These are phyloP conservation scores for Diaporthe sp. DNA, from an alignment of 2,329 filamentous ascomycete genomes.

Conservation along the genomic window DNA sequence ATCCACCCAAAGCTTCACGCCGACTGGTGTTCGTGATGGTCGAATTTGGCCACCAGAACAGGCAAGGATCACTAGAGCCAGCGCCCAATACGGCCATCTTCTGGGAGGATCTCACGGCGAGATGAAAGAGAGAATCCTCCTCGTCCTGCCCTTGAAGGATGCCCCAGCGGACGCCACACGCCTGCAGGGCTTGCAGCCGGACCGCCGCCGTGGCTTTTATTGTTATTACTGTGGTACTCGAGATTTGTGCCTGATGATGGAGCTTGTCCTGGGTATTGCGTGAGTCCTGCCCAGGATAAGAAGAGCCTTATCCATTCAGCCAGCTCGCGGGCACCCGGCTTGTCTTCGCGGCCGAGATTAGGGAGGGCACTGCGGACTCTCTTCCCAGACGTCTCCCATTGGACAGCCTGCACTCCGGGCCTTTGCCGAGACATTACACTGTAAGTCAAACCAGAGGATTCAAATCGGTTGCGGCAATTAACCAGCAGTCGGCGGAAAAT, in stretches of 20 bases:
- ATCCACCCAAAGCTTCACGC: slow-evolving; percentile 10
- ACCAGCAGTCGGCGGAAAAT: neutral
- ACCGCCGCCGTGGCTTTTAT: neutral
- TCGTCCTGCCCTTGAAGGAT: neutral
- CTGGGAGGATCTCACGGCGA: neutral
- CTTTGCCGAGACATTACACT: slow-evolving; percentile 13
- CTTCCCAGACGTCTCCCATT: neutral
- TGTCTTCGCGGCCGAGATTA: slow-evolving; percentile 18
- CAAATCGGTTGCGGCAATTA: neutral
- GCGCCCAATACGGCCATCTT: neutral
- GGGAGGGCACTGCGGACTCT: neutral
- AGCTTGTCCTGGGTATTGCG: neutral
- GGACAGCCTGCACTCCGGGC: neutral
- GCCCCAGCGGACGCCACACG: neutral
- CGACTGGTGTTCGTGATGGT: neutral
- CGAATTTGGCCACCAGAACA: neutral
- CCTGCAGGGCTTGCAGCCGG: neutral
- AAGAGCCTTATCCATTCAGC: neutral
- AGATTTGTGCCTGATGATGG: neutral
- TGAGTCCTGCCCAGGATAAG: neutral
- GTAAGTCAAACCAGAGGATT: slow-evolving; percentile 11
- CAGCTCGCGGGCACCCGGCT: slow-evolving; percentile 1
- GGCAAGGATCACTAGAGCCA: slow-evolving; percentile 12
- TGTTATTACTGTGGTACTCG: slow-evolving; percentile 7
- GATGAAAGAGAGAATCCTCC: slow-evolving; percentile 11